These are phyloP conservation scores for Cystofilobasidium capitatum DNA, from an alignment of 768 basidiomycete species.

Conservation along the genomic window DNA sequence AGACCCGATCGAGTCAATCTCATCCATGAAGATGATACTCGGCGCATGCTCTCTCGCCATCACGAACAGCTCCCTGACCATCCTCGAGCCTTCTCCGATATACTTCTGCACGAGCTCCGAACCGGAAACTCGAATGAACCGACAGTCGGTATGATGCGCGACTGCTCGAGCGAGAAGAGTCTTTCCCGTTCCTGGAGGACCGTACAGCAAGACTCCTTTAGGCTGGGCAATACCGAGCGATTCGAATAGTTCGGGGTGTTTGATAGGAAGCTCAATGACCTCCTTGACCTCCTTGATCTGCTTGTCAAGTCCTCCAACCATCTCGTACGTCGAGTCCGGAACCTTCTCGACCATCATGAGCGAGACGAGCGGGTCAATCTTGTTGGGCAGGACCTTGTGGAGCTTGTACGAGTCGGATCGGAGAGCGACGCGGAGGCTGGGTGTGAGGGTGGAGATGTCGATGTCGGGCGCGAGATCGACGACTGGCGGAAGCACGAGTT, in stretches of 20 bases:
- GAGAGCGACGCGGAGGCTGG: constrained; percentile 83
- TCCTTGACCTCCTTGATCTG: constrained; percentile 99
- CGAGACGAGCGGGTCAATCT: constrained; percentile 94
- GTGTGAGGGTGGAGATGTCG: constrained; percentile 65
- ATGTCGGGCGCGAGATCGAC: constrained; percentile 88
- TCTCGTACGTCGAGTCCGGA: constrained; percentile 97
- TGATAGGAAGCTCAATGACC: constrained; percentile 94
- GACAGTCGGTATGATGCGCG: constrained; percentile 94
- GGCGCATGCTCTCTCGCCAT: constrained; percentile 98
- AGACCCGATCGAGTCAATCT: constrained; percentile 94
- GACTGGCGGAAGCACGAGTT: constrained; percentile 43
- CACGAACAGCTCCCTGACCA: constrained; percentile 95
- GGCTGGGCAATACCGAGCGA: constrained; percentile 93
- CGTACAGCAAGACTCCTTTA: constrained; percentile 90
- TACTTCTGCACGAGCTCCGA: constrained; percentile 96
- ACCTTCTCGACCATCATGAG: constrained; percentile 99
- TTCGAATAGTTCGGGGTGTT: constrained; percentile 95
- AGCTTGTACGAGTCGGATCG: constrained; percentile 93
- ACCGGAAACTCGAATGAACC: constrained; percentile 91
- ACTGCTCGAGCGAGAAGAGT: constrained; percentile 90
- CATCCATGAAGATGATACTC: constrained; percentile 99
- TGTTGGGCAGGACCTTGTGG: constrained; percentile 93
- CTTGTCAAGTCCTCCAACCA: constrained; percentile 98
- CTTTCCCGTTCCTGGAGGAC: constrained; percentile 94
- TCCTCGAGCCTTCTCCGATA: constrained; percentile 89